Percentiles rank a stretch among this genome's conserved stretches.
Evolutionary conservation across 2,329 filamentous ascomycete species (phyloP).

Genomic region (Simplicillium sp.): DNA sequence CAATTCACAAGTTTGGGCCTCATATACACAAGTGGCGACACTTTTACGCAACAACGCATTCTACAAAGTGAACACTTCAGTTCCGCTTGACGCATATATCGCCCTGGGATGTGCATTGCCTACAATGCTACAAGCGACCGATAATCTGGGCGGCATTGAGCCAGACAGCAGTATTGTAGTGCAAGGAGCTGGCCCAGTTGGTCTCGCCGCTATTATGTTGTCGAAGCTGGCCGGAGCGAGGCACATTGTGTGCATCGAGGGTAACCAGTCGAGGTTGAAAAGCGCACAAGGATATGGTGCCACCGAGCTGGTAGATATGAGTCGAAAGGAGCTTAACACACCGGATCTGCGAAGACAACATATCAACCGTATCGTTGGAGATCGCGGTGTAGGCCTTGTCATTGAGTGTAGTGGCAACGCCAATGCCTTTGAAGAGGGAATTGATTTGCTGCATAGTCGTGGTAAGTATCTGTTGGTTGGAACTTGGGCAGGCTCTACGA

Average conservation of each 20-base stretch:
- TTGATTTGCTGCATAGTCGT: not conserved
- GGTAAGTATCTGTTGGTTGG: conserved; percentile 2
- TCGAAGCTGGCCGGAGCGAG: not conserved
- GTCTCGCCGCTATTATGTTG: conserved; percentile 2
- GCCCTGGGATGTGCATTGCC: conserved; percentile 1
- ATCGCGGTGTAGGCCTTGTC: not conserved
- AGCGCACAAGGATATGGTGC: not conserved
- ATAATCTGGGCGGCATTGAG: conserved; percentile 1
- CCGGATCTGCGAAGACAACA: not conserved
- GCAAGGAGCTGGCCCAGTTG: conserved; percentile 2
- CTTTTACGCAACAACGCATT: conserved; percentile 2
- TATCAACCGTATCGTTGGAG: not conserved
- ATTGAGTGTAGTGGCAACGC: conserved; percentile 1
- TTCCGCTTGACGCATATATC: conserved; percentile 1
- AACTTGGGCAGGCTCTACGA: conserved; percentile 2
- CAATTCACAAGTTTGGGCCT: conserved; percentile 1
- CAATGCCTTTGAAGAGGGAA: not conserved
- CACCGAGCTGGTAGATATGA: not conserved
- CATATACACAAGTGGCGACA: conserved; percentile 1
- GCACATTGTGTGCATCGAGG: conserved; percentile 1
- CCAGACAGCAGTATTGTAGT: not conserved
- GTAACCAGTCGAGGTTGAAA: not conserved
- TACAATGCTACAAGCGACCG: conserved; percentile 1
- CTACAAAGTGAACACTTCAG: not conserved
- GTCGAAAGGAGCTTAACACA: not conserved